A percentile compares a stretch with the other conserved stretches of the same genome.
Evolutionary conservation across 164 flowering plant species (phyloP).

Genomic region (Piper betle): DNA sequence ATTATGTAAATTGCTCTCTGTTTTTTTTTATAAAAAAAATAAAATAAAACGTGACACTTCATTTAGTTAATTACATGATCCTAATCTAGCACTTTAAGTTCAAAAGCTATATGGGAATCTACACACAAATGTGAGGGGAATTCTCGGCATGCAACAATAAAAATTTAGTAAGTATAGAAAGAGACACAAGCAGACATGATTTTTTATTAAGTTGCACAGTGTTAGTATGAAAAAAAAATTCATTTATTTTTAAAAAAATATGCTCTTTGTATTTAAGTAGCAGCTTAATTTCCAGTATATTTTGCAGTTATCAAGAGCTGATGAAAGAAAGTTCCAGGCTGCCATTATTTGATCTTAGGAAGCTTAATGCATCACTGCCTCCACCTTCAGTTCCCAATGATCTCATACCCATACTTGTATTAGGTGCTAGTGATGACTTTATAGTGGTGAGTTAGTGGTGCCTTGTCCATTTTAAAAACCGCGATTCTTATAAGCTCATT

Average conservation of each 20-base stretch:
- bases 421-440: slow-evolving; percentile 84
- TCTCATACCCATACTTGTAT: slow-evolving; percentile 38
- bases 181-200: too few species aligned
- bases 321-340: slow-evolving; percentile 82
- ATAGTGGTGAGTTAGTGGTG: slow-evolving; percentile 51
- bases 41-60: too few species aligned
- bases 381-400: slow-evolving; percentile 48
- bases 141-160: too few species aligned
- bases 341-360: slow-evolving; percentile 82
- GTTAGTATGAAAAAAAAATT: background rate
- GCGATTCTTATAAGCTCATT: background rate
- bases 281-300: slow-evolving; percentile 2
- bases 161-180: too few species aligned
- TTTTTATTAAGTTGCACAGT: too few species aligned
- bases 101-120: too few species aligned
- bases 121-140: too few species aligned
- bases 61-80: too few species aligned
- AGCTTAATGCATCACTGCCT: slow-evolving; percentile 82
- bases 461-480: background rate
- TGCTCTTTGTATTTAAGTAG: background rate
- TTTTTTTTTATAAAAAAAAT: too few species aligned
- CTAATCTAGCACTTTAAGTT: too few species aligned
- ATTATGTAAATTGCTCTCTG: too few species aligned
- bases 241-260: too few species aligned
- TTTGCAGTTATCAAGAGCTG: slow-evolving; percentile 62